phyloP scores from a whole-genome alignment of 306 rosid species.

The Malus domestica region ASM211411v1 NC_041797.1:2312501-2313000 shows the following conservation, averaged over 20 bases:
- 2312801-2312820: not conserved
- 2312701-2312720: not conserved
- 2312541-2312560: slow-evolving; percentile 22
- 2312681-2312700: not conserved
- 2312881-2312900: not conserved
- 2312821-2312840: not conserved
- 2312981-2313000: slow-evolving; percentile 14
- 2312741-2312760: not conserved
- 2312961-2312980: slow-evolving; percentile 3
- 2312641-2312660: not conserved
- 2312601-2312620: slow-evolving; percentile 54
- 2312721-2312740: not conserved
- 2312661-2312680: not conserved
- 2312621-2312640: slow-evolving; percentile 11
- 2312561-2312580: slow-evolving; percentile 23
- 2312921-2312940: slow-evolving; percentile 1
- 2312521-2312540: not conserved
- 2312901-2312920: not conserved
- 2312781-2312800: not conserved
- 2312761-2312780: slow-evolving; percentile 15
- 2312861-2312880: slow-evolving; percentile 34
- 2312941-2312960: not conserved
- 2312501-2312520: fast-evolving
- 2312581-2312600: slow-evolving; percentile 28
- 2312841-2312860: not conserved